These are phyloP conservation scores for Colletotrichum chlorophyti DNA, from an alignment of 2,329 filamentous ascomycete genomes.

Conservation along the genomic window DNA sequence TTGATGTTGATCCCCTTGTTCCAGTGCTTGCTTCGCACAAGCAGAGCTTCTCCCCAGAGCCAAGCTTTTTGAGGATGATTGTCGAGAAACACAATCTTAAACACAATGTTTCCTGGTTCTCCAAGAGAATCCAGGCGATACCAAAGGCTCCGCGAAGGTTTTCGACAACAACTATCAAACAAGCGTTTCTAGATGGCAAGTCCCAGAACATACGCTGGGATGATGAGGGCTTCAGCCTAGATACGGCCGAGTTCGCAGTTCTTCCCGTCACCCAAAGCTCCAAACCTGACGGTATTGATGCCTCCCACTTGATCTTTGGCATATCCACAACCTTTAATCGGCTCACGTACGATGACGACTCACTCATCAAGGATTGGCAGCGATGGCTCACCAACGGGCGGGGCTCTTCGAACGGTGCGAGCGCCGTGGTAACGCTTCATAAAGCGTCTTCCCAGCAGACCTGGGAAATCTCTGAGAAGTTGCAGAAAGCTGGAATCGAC, in stretches of 20 bases:
- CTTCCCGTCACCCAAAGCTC: slow-evolving; percentile 42
- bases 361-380: slow-evolving; percentile 50
- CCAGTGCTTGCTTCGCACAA: slow-evolving; percentile 7
- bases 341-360: slow-evolving; percentile 44
- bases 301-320: slow-evolving; percentile 42
- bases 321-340: slow-evolving; percentile 48
- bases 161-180: slow-evolving; percentile 7
- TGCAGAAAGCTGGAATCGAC: slow-evolving; percentile 11
- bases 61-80: slow-evolving; percentile 7
- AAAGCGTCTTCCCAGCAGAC: slow-evolving; percentile 43
- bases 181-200: background rate
- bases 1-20: slow-evolving; percentile 15
- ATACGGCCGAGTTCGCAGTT: slow-evolving; percentile 28
- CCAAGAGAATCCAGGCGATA: slow-evolving; percentile 2
- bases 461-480: slow-evolving; percentile 33
- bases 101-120: slow-evolving; percentile 13
- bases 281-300: slow-evolving; percentile 42
- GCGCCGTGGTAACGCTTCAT: slow-evolving; percentile 49
- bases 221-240: background rate
- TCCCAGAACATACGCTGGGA: slow-evolving; percentile 15
- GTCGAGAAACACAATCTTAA: slow-evolving; percentile 18
- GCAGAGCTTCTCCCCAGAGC: background rate
- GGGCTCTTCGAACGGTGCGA: slow-evolving; percentile 49
- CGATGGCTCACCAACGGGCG: slow-evolving; percentile 53
- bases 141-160: background rate